Evolutionary conservation across 2,329 filamentous ascomycete species (phyloP), one percentile per base, ranked within the genome.

Genomic region (Fusarium sp.): DNA sequence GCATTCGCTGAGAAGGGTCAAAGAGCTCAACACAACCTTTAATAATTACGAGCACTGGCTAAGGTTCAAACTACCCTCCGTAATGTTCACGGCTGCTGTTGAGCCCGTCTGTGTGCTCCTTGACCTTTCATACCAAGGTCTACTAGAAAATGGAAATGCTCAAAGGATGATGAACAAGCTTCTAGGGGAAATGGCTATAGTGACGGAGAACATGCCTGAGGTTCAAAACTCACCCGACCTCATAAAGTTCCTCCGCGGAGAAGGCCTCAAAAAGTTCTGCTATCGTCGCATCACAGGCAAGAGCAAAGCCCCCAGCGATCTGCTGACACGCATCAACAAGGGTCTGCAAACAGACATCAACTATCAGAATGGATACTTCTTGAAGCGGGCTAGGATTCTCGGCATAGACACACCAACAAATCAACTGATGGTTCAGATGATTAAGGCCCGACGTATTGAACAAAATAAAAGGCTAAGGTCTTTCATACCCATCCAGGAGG

Each of bases 281-380:
- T 85, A 85, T 18, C 68, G 66, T 31, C 75, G 77, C 26, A 82
- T 83, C 24, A 68, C 76, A 24, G 80, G 76, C 33, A 83, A 88
- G 63, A 90, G 91, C 58, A 84, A 87, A 11, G 81, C 82, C 14
- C 77, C 81, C 47, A 93, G 90, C 77, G 88, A 86, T 26, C 94
- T 97, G 90, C 84, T 93, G 11, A 87, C 88, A 60, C 90, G 92
- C 77, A 85, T 95, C 18, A 83, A 89, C 17, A 81, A 83, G 3
- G 92, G 93, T 3, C 83, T 84, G 69, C 83, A 86, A 66, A 94
- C 94, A 0, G 94, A 98, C 77, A 89, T 98, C 45, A 90, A 95
- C 51, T 97, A 92, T 78, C 89, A 96, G 75, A 98, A 97, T 80
- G 96, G 95, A 2, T 99, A 96, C 83, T 92, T 99, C 68, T 87